Percentiles rank a stretch among this genome's conserved stretches.
These are phyloP conservation scores for Tetracladium marchalianum DNA, from an alignment of 495 filamentous ascomycete genomes.

Conservation along the genomic window DNA sequence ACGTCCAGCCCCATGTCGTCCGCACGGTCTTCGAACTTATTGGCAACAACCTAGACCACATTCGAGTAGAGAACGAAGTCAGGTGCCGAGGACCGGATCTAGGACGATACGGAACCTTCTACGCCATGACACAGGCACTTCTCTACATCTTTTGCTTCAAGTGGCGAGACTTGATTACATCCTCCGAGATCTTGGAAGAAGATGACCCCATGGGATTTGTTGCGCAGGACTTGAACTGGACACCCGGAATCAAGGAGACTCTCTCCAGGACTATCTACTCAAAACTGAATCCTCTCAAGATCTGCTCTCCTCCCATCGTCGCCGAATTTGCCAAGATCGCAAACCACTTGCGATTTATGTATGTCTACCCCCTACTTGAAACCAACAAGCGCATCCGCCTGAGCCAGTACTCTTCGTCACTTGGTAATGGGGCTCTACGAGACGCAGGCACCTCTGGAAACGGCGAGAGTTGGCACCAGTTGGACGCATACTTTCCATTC, in stretches of 20 bases:
- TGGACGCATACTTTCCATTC: conserved; percentile 94
- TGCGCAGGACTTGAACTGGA: conserved; percentile 62
- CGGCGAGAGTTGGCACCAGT: conserved; percentile 55
- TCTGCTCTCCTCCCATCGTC: conserved; percentile 89
- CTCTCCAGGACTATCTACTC: conserved; percentile 69
- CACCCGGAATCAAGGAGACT: conserved; percentile 56
- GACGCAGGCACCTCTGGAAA: conserved; percentile 51
- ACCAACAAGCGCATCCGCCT: conserved; percentile 79
- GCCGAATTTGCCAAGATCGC: conserved; percentile 82
- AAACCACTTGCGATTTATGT: conserved; percentile 73
- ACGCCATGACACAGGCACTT: conserved; percentile 77
- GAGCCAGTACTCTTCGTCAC: conserved; percentile 38
- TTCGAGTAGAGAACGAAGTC: conserved; percentile 51
- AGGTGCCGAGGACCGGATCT: conserved; percentile 76
- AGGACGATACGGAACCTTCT: conserved; percentile 72
- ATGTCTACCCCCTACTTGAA: conserved; percentile 78
- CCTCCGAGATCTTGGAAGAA: conserved; percentile 37
- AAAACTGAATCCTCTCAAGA: conserved; percentile 87
- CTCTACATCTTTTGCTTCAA: conserved; percentile 98
- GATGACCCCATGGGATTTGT: conserved; percentile 46
- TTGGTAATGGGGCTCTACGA: conserved; percentile 35
- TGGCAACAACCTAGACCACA: conserved; percentile 57
- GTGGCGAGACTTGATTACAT: conserved; percentile 76
- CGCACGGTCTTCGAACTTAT: conserved; percentile 69
- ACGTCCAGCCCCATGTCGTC: conserved; percentile 64